phyloP scores from a whole-genome alignment of 495 filamentous ascomycete genomes.

The Penicillium lividum region DNA sequence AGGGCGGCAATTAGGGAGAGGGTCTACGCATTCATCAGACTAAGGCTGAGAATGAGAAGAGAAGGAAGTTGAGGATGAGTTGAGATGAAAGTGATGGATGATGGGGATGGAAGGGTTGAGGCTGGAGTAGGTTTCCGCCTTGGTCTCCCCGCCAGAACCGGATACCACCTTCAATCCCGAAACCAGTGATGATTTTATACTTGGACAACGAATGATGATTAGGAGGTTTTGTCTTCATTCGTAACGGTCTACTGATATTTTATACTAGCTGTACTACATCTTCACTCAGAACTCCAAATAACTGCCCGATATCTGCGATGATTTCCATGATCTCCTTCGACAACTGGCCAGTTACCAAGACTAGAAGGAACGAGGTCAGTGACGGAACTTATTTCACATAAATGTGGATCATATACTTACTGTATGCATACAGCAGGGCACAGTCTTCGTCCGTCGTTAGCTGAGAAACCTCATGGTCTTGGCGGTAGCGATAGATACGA shows the following conservation, averaged over 20 bases:
- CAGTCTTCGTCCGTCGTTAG: constrained; percentile 66
- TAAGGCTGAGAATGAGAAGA: constrained; percentile 4
- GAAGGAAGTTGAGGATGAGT: constrained; percentile 9
- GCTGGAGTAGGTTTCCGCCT: constrained; percentile 27
- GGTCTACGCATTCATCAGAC: constrained; percentile 48
- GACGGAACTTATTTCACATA: not conserved
- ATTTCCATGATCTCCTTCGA: constrained; percentile 52
- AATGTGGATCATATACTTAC: constrained; percentile 37
- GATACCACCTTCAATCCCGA: constrained; percentile 20
- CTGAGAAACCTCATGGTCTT: constrained; percentile 57
- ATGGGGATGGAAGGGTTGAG: constrained; percentile 25
- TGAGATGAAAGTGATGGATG: constrained; percentile 17
- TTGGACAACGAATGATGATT: not conserved
- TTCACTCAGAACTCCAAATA: constrained; percentile 76
- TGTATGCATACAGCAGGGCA: constrained; percentile 71
- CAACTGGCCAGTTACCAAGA: constrained; percentile 55
- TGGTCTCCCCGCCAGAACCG: constrained; percentile 39
- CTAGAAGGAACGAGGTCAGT: constrained; percentile 25
- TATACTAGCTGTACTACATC: constrained; percentile 63
- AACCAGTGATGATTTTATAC: constrained; percentile 7
- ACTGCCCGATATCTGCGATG: constrained; percentile 48
- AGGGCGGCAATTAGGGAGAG: constrained; percentile 32
- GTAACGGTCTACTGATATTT: not conserved
- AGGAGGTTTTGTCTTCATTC: not conserved
- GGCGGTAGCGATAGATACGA: constrained; percentile 82